Evolutionary conservation across 2,329 filamentous ascomycete genomes (phyloP).

Genomic region (Aspergillus thermomutatus): DNA sequence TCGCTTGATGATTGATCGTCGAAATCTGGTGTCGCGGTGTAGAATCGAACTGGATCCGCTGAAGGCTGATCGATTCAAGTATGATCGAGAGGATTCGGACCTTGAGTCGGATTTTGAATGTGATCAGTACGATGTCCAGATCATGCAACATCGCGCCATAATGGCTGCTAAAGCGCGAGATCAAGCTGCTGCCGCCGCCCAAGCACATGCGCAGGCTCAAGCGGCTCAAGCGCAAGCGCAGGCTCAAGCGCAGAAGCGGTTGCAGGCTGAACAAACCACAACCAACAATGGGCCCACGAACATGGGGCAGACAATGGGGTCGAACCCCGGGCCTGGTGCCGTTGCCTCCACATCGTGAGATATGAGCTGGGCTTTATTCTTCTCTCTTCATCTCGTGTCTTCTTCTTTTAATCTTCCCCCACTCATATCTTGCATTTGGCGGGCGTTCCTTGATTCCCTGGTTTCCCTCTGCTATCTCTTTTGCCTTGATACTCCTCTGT

Average conservation of each 20-base stretch:
- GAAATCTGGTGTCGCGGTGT: conserved; percentile 58
- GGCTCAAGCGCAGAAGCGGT: conserved; percentile 32
- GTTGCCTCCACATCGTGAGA: conserved; percentile 27
- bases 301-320: conserved; percentile 23
- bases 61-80: conserved; percentile 74
- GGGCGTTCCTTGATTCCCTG: conserved; percentile 26
- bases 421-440: conserved; percentile 29
- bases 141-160: conserved; percentile 55
- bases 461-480: conserved; percentile 10
- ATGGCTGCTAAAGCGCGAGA: conserved; percentile 45
- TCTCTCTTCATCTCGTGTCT: conserved; percentile 14
- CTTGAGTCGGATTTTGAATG: conserved; percentile 71
- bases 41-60: conserved; percentile 45
- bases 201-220: conserved; percentile 42
- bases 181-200: conserved; percentile 41
- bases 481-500: conserved; percentile 11
- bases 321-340: conserved; percentile 29
- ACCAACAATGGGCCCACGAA: conserved; percentile 23
- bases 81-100: conserved; percentile 79
- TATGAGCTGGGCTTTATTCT: conserved; percentile 24
- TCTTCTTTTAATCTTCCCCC: conserved; percentile 13
- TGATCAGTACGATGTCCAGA: conserved; percentile 62
- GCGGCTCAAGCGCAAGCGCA: conserved; percentile 40
- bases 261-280: conserved; percentile 34
- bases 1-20: conserved; percentile 83